A percentile compares a stretch with the other conserved stretches of the same genome.
These are phyloP conservation scores for Chaetomium cochliodes DNA, from an alignment of 495 filamentous ascomycete species.

Conservation along the genomic window DNA sequence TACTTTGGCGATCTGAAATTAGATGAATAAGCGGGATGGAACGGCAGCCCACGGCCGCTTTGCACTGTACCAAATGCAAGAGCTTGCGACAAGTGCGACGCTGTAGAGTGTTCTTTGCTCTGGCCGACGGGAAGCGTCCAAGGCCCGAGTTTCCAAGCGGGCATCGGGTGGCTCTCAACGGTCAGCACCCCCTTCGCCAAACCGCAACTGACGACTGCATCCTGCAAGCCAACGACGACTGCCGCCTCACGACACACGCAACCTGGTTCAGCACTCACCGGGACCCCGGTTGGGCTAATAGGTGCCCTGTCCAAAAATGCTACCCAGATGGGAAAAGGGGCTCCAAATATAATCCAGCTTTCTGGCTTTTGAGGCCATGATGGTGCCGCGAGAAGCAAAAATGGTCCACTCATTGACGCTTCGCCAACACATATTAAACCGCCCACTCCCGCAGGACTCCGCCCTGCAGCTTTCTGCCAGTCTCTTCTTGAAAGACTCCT, in stretches of 20 bases:
- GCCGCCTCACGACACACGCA: neutral
- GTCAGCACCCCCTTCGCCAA: neutral
- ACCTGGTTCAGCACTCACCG: conserved; percentile 1
- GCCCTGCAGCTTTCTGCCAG: neutral
- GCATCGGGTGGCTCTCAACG: neutral
- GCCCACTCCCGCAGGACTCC: neutral
- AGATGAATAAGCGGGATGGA: conserved; percentile 16
- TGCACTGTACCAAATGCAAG: conserved; percentile 6
- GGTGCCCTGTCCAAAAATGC: conserved; percentile 16
- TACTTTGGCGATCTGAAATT: neutral
- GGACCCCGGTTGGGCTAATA: neutral
- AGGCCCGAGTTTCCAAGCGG: neutral
- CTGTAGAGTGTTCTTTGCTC: conserved; percentile 4
- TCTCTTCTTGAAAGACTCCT: neutral
- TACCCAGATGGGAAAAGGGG: conserved; percentile 16
- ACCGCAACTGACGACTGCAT: neutral
- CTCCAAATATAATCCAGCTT: neutral
- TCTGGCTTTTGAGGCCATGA: conserved; percentile 11
- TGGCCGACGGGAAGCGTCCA: neutral
- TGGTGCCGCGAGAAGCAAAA: conserved; percentile 19
- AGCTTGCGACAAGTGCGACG: conserved; percentile 11
- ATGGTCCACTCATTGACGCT: conserved; percentile 5
- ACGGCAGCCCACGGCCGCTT: neutral
- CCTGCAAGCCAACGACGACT: conserved; percentile 10
- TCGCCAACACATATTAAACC: conserved; percentile 13